These are phyloP conservation scores for Xylaria flabelliformis DNA, from an alignment of 495 filamentous ascomycete species.

Conservation along the genomic window DNA sequence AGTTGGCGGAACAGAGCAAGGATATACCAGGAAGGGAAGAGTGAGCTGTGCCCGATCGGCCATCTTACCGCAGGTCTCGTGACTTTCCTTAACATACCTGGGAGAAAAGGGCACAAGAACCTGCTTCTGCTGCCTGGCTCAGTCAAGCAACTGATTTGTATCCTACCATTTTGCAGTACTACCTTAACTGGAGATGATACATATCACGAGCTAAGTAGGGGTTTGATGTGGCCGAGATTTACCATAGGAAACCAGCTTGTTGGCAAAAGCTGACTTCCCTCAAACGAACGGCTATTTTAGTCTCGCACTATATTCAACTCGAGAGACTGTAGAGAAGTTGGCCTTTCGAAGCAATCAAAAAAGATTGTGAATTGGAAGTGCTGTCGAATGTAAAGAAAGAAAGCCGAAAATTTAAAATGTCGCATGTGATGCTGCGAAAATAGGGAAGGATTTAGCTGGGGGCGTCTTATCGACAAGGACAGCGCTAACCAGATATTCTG, in stretches of 20 bases:
- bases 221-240: slow-evolving; percentile 40
- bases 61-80: background rate
- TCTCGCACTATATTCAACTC: slow-evolving; percentile 43
- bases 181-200: background rate
- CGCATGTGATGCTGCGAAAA: background rate
- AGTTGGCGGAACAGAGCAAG: slow-evolving; percentile 33
- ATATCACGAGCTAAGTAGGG: background rate
- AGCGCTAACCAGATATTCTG: background rate
- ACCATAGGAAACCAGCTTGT: slow-evolving; percentile 44
- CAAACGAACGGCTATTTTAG: slow-evolving; percentile 43
- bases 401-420: slow-evolving; percentile 22
- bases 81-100: background rate
- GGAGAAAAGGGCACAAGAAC: background rate
- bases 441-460: background rate
- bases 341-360: slow-evolving; percentile 38
- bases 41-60: background rate
- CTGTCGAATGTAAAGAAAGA: slow-evolving; percentile 38
- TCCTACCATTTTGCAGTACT: background rate
- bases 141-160: background rate
- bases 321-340: slow-evolving; percentile 34
- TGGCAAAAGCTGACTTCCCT: slow-evolving; percentile 35
- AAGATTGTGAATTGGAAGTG: slow-evolving; percentile 39
- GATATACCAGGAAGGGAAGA: slow-evolving; percentile 17
- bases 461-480: slow-evolving; percentile 18
- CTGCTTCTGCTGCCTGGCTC: background rate